Percentiles rank a stretch among this genome's conserved stretches.
These are phyloP conservation scores for Picochlorum sp. DNA, from an alignment of 139 green algal species.

Conservation along the genomic window DNA sequence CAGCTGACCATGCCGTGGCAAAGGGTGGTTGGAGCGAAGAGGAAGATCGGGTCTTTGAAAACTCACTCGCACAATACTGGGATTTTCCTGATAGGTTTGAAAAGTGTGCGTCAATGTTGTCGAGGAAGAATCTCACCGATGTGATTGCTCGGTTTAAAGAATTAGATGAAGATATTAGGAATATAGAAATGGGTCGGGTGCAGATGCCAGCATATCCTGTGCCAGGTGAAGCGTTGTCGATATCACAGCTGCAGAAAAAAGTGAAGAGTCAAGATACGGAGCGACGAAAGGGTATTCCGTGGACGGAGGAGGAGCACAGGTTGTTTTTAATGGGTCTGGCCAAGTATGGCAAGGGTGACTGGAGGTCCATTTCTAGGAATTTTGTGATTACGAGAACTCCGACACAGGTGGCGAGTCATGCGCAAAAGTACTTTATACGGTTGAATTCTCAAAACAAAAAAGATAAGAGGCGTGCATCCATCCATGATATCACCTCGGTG, in stretches of 20 bases:
- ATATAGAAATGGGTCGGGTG: slow-evolving; percentile 51
- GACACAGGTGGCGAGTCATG: slow-evolving; percentile 87
- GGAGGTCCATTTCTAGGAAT: slow-evolving; percentile 82
- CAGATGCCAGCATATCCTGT: slow-evolving; percentile 50
- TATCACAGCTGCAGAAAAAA: slow-evolving; percentile 35
- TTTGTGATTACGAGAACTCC: slow-evolving; percentile 87
- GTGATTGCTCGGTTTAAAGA: slow-evolving; percentile 28
- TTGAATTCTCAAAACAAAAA: slow-evolving; percentile 85
- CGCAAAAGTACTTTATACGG: slow-evolving; percentile 94
- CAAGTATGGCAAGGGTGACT: slow-evolving; percentile 95
- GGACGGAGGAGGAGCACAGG: slow-evolving; percentile 91
- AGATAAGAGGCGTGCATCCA: slow-evolving; percentile 71
- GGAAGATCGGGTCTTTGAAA: slow-evolving; percentile 44
- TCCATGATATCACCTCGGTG: slow-evolving; percentile 83
- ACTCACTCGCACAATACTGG: slow-evolving; percentile 34
- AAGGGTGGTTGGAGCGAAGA: slow-evolving; percentile 28
- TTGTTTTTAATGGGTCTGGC: slow-evolving; percentile 83
- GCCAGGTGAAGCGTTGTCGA: slow-evolving; percentile 24
- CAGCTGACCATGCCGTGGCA: not conserved
- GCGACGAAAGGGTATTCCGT: slow-evolving; percentile 84
- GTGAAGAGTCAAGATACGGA: slow-evolving; percentile 41
- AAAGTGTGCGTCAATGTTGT: slow-evolving; percentile 24
- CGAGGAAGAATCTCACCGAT: slow-evolving; percentile 20
- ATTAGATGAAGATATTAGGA: slow-evolving; percentile 50
- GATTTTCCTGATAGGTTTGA: slow-evolving; percentile 25